Evolutionary conservation across 345 rosid species (phyloP), one percentile per base, ranked within the genome.

Genomic region (Populus davidiana): DNA sequence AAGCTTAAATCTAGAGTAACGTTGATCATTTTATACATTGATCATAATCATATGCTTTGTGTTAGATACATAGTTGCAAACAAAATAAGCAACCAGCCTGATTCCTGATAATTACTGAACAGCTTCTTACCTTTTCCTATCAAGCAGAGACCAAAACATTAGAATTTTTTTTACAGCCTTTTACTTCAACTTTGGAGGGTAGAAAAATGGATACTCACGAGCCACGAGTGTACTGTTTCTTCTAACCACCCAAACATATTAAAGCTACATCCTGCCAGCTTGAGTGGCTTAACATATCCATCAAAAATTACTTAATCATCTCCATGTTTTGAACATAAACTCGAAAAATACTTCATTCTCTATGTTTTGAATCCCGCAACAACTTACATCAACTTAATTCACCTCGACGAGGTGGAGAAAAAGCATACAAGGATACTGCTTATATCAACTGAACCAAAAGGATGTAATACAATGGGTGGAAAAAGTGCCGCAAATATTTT

Each of bases 361-460:
- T 38, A 14, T 31, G 77, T 77, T 80, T 69, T 36, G 14, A 81
- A 75, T 67, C 66, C 74, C 61, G 18, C 47, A 66, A 63, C 21
- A 77, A 65, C 74, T 69, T 68, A 74, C 76, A 71, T 23, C 23
- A 67, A 65, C 75, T 74, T 72, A 14, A 62, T 62, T 70, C 54
- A 63, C 74, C 69, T 47, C 52, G 59, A 68, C 50, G n/a, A 35
- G 70, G 69, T 29, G 62, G 68, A 39, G 38, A 64, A 44, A 64
- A 62, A 23, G 69, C 77, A 67, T 70, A 75, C 50, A 77, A 70
- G 74, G 67, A 74, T 66, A 67, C 69, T 64, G 80, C 71, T 75
- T 64, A 29, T 54, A 38, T 63, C n/a, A 74, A 72, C 59, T 29
- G 35, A 69, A 71, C 75, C 65, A 73, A 65, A 38, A 43, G 41